Base-by-base conservation (phyloP, 108 stramenopile genomes). In the Parietichytrium sp. region DNA sequence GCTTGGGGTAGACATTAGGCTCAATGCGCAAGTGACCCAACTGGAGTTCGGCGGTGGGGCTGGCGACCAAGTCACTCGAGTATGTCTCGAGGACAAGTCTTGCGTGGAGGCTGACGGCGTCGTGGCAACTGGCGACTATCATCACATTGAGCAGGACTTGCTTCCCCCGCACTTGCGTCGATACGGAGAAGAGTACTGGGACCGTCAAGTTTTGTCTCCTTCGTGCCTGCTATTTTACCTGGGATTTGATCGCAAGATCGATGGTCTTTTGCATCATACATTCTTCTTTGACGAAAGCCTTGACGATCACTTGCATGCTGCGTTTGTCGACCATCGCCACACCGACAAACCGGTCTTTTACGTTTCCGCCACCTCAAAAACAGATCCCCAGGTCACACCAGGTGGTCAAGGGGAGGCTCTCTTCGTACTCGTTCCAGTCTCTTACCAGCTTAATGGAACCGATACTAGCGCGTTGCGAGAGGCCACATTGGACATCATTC, bases 201-300 rank as follows among this genome's bases (percentile, higher is more conserved):
- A 72, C 3, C n/a, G 38, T 23, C 61, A 72, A 27, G 42, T 72
- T 25, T 45, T 72, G 61, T 72, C 61, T 16, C 61, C 61, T n/a
- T 18, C 16, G 23, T 72, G 61, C 20, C 6, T 72, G 13, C 61
- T 72, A n/a, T 72, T 72, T 20, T 72, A 72, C 61, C 61, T 72
- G 23, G 61, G 61, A n/a, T 72, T 72, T 20, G 61, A 72, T 27
- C 61, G 25, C 61, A 16, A 42, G 38, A 72, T 72, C 61, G 13
- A 72, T 6, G 61, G 61, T 7, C 42, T 72, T n/a, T n/a, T 38
- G 29, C 61, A 72, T 20, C 61, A 72, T 20, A 72, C 61, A 6
- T 72, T 72, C 42, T 72, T 72, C 20, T 72, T 72, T 72, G 61
- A 72, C 61, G n/a, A n/a, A 6, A 42, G 45, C 61, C 42, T 72